A percentile compares a stretch with the other conserved stretches of the same genome.
Conservation (phyloP, 805 yeast genomes). For the Myxozyma neglecta region DNA sequence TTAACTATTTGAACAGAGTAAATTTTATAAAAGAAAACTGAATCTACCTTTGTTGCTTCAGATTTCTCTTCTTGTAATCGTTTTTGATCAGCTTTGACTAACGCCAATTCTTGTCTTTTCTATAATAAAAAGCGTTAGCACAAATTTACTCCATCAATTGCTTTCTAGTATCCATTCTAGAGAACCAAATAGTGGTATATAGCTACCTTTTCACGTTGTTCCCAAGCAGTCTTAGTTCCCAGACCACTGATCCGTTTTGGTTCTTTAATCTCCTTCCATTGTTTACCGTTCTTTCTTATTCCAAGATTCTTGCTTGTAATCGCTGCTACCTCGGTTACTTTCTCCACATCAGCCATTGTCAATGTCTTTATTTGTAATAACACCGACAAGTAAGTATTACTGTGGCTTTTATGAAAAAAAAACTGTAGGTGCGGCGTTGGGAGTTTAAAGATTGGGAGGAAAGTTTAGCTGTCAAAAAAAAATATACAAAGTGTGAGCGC, state of each 20-base stretch:
- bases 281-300: constrained; percentile 29
- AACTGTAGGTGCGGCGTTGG: not conserved
- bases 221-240: constrained; percentile 66
- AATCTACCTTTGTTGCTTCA: constrained; percentile 47
- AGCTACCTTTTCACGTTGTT: constrained; percentile 55
- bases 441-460: not conserved
- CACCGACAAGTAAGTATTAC: not conserved
- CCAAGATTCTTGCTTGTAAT: constrained; percentile 10
- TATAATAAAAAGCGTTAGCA: not conserved
- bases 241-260: constrained; percentile 39
- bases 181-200: not conserved
- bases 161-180: not conserved
- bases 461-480: not conserved
- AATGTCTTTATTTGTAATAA: not conserved
- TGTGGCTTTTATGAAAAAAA: too few species aligned
- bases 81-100: constrained; percentile 65
- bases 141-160: not conserved
- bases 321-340: not conserved
- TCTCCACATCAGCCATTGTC: not conserved
- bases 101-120: constrained; percentile 60
- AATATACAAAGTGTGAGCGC: not conserved
- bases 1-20: not conserved
- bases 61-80: constrained; percentile 73
- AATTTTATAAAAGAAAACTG: not conserved
- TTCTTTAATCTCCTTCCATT: constrained; percentile 42